Evolutionary conservation across 257 asterid genomes (phyloP).

Genomic region (Thymus mandschuricus): DNA sequence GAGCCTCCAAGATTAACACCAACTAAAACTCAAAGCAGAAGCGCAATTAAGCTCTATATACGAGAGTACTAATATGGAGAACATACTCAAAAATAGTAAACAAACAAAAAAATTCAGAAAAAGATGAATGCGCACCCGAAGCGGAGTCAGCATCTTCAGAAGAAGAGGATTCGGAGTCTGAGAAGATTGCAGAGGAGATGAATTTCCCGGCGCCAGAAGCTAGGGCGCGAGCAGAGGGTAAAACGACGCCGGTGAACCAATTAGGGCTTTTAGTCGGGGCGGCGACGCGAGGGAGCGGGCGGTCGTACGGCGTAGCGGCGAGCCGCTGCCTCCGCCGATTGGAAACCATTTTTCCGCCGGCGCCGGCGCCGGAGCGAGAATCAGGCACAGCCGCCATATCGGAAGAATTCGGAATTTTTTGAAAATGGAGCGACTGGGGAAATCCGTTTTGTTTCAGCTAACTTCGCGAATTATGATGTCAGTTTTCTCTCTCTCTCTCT

Average conservation of each 20-base stretch:
- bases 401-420: slow-evolving; percentile 27
- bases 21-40: not conserved
- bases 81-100: not conserved
- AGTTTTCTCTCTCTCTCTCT: not conserved
- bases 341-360: slow-evolving; percentile 44
- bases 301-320: slow-evolving; percentile 40
- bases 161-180: slow-evolving; percentile 51
- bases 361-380: slow-evolving; percentile 41
- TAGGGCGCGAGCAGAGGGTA: slow-evolving; percentile 49
- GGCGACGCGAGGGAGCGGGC: slow-evolving; percentile 35
- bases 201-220: slow-evolving; percentile 74
- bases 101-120: not conserved
- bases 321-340: slow-evolving; percentile 42
- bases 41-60: slow-evolving; percentile 4
- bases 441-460: slow-evolving; percentile 22
- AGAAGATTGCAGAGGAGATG: slow-evolving; percentile 49
- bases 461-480: slow-evolving; percentile 1
- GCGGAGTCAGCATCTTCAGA: slow-evolving; percentile 42
- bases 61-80: not conserved
- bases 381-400: slow-evolving; percentile 30
- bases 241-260: slow-evolving; percentile 46
- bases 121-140: slow-evolving; percentile 38
- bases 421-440: slow-evolving; percentile 24
- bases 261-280: slow-evolving; percentile 38
- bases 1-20: not conserved